Evolutionary conservation across 768 basidiomycete species (phyloP).

Genomic region (Naganishia friedmannii): DNA sequence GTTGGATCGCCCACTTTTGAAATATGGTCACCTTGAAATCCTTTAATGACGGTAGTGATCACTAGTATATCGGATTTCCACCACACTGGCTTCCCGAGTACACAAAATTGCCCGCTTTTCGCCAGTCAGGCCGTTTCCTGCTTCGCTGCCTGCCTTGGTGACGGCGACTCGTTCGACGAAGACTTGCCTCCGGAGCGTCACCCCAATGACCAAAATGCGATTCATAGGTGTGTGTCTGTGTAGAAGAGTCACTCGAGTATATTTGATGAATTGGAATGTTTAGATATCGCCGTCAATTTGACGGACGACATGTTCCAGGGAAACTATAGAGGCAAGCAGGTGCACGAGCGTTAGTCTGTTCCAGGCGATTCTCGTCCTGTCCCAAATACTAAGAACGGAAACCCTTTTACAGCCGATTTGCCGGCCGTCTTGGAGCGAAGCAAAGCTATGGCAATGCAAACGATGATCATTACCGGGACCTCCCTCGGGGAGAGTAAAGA

Average conservation of each 20-base stretch:
- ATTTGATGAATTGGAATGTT: neutral
- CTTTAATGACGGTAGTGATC: no score
- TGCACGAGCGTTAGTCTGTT: slow-evolving; percentile 50
- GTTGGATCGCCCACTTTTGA: no score
- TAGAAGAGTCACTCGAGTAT: no score
- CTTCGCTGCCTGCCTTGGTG: no score
- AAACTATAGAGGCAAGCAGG: slow-evolving; percentile 50
- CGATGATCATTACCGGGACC: slow-evolving; percentile 74
- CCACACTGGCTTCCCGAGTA: no score
- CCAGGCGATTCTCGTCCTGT: no score
- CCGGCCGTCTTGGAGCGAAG: slow-evolving; percentile 61
- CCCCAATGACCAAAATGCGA: neutral
- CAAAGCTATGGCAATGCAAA: slow-evolving; percentile 61
- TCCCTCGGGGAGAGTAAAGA: slow-evolving; percentile 64
- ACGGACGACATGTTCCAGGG: slow-evolving; percentile 55
- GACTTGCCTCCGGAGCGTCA: neutral
- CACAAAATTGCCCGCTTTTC: no score
- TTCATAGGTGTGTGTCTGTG: slow-evolving; percentile 15
- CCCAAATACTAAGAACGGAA: neutral
- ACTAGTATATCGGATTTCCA: no score
- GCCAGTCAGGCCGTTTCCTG: no score
- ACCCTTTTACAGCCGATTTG: slow-evolving; percentile 61
- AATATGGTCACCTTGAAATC: no score
- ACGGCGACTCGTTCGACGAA: no score
- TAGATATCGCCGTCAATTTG: slow-evolving; percentile 56